Evolutionary conservation across 2,329 filamentous ascomycete species (phyloP).

Genomic region (Phaeophleospora eucalypticola): DNA sequence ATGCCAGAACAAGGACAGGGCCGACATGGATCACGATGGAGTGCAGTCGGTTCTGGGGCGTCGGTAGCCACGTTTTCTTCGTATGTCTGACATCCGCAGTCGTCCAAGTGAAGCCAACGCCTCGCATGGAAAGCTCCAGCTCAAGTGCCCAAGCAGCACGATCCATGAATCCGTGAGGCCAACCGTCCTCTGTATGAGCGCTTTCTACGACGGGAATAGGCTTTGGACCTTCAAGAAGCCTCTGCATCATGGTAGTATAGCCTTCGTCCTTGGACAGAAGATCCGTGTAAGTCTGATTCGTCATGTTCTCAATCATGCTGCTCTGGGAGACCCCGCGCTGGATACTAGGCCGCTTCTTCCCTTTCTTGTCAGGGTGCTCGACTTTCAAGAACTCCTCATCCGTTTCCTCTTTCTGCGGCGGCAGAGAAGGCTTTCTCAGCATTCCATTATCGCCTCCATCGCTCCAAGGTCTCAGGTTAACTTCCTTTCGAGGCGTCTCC

Average conservation of each 20-base stretch:
- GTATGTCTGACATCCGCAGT: slow-evolving; percentile 45
- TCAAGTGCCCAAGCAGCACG: slow-evolving; percentile 44
- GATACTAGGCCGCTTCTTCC: slow-evolving; percentile 9
- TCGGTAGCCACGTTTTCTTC: slow-evolving; percentile 42
- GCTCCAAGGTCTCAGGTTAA: slow-evolving; percentile 12
- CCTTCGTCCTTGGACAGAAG: slow-evolving; percentile 17
- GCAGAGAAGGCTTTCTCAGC: slow-evolving; percentile 10
- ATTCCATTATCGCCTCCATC: slow-evolving; percentile 19
- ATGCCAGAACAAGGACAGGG: slow-evolving; percentile 37
- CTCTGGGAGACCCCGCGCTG: slow-evolving; percentile 18
- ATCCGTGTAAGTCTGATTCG: slow-evolving; percentile 21
- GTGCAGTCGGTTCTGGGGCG: slow-evolving; percentile 37
- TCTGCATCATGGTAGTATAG: slow-evolving; percentile 18
- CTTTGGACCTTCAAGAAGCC: slow-evolving; percentile 22
- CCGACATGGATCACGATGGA: slow-evolving; percentile 38
- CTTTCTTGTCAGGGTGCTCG: too few relatives aligned
- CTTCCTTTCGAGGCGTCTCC: slow-evolving; percentile 26
- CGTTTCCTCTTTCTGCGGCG: slow-evolving; percentile 1
- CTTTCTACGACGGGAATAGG: slow-evolving; percentile 36
- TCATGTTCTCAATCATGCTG: slow-evolving; percentile 25
- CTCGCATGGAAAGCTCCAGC: slow-evolving; percentile 43
- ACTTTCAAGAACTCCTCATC: slow-evolving; percentile 4
- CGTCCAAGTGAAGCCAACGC: slow-evolving; percentile 44
- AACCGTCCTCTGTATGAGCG: slow-evolving; percentile 38
- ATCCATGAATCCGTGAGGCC: slow-evolving; percentile 37